phyloP scores from a whole-genome alignment of 2,329 filamentous ascomycete species.

The Grosmannia huntii region DNA sequence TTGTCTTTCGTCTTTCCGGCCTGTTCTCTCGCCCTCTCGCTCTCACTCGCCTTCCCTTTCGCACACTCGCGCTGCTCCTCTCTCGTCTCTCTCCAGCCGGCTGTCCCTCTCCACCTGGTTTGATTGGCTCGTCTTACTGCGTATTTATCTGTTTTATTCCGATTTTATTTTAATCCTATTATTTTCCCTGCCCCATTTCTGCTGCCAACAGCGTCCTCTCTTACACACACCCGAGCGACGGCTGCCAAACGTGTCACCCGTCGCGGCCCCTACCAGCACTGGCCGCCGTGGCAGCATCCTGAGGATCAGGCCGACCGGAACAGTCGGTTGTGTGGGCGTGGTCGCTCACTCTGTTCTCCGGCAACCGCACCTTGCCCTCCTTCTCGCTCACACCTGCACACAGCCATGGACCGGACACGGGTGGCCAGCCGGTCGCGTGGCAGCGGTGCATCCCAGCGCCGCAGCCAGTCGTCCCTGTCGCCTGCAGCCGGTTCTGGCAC shows the following conservation, averaged over 20 bases:
- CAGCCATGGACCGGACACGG: slow-evolving; percentile 2
- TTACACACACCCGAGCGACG: slow-evolving; percentile 2
- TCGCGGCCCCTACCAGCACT: too few species aligned
- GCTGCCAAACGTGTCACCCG: not conserved
- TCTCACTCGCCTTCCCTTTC: too few species aligned
- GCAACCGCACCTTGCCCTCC: not conserved
- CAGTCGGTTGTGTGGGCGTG: not conserved
- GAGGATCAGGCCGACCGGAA: not conserved
- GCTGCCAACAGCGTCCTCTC: slow-evolving; percentile 3
- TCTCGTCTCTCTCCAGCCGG: too few species aligned
- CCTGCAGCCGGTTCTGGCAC: not conserved
- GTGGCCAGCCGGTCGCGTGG: slow-evolving; percentile 13
- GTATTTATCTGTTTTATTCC: slow-evolving; percentile 1
- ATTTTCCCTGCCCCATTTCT: not conserved
- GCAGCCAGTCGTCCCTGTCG: slow-evolving; percentile 4
- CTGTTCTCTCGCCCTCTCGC: not conserved
- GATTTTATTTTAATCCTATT: slow-evolving; percentile 3
- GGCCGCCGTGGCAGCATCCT: too few species aligned
- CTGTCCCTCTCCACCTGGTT: not conserved
- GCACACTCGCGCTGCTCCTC: not conserved
- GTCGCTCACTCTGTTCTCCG: not conserved
- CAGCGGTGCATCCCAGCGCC: slow-evolving; percentile 7
- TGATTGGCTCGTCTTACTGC: not conserved
- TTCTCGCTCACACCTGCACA: not conserved
- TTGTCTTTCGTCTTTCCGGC: not conserved